Percentiles rank a stretch among this genome's conserved stretches.
These are phyloP conservation scores for Wickerhamiella hasegawae DNA, from an alignment of 805 yeast species.

Conservation along the genomic window DNA sequence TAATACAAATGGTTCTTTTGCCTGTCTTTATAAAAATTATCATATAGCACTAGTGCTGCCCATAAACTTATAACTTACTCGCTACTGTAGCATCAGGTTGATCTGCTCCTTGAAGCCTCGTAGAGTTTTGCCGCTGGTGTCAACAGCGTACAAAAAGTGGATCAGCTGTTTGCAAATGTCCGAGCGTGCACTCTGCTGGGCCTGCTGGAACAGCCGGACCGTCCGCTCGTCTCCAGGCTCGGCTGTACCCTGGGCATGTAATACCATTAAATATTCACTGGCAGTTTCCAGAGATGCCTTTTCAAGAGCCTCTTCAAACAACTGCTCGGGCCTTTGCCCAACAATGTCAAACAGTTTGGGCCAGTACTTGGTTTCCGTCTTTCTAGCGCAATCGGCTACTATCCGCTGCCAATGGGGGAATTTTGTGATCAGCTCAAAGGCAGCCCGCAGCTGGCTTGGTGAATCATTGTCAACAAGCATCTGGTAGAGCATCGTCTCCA, in stretches of 20 bases:
- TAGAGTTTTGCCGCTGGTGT: conserved; percentile 17
- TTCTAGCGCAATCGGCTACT: conserved; percentile 35
- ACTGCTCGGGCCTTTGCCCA: conserved; percentile 21
- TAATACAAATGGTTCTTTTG: conserved; percentile 1
- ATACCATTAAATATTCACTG: conserved; percentile 25
- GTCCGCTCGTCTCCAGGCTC: conserved; percentile 14
- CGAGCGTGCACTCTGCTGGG: conserved; percentile 20
- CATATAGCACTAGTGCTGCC: neutral
- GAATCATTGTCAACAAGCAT: conserved; percentile 16
- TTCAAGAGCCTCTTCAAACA: conserved; percentile 22
- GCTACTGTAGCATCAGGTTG: neutral
- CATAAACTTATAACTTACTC: neutral
- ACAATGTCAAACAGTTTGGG: conserved; percentile 22
- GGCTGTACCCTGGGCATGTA: conserved; percentile 20
- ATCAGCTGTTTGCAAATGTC: conserved; percentile 25
- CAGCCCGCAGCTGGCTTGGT: conserved; percentile 6
- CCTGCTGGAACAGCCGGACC: conserved; percentile 20
- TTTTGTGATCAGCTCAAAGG: conserved; percentile 18
- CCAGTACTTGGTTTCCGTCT: conserved; percentile 44
- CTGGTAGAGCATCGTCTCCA: conserved; percentile 26
- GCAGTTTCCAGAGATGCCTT: conserved; percentile 25
- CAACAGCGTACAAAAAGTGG: conserved; percentile 25
- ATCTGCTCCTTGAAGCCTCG: conserved; percentile 5
- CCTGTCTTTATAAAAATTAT: neutral
- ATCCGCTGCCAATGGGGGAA: conserved; percentile 25